These are phyloP conservation scores for Zanthoxylum bungeanum DNA, from an alignment of 345 rosid species.

Conservation along the genomic window DNA sequence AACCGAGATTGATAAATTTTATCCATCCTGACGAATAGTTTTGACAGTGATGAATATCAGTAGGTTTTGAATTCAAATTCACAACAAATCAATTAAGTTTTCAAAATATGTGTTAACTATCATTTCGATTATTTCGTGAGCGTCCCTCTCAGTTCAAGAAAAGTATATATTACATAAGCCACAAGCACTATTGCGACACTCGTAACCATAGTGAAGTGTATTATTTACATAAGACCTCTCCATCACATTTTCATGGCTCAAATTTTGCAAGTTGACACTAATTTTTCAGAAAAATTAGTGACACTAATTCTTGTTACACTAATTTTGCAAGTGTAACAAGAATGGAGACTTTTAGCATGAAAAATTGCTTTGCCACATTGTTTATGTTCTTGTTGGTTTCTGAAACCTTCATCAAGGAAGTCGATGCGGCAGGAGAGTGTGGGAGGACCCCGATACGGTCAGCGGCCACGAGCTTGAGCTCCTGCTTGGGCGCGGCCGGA, in stretches of 20 bases:
- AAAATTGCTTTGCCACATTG: constrained; percentile 16
- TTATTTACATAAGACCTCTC: background rate
- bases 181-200: background rate
- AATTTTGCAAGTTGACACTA: constrained; percentile 15
- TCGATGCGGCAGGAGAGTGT: constrained; percentile 59
- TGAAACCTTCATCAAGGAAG: constrained; percentile 6
- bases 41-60: too few species aligned
- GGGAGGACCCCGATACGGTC: constrained; percentile 63
- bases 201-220: background rate
- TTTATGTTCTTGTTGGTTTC: constrained; percentile 31
- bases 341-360: constrained; percentile 26
- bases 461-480: constrained; percentile 70
- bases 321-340: background rate
- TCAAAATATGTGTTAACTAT: too few species aligned
- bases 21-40: too few species aligned
- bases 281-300: background rate
- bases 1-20: too few species aligned
- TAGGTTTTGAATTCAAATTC: too few species aligned
- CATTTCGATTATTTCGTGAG: too few species aligned
- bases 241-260: background rate
- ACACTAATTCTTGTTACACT: too few species aligned
- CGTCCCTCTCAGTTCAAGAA: background rate
- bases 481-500: constrained; percentile 65
- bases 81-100: too few species aligned
- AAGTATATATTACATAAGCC: constrained; percentile 11